Evolutionary conservation across 2,329 filamentous ascomycete species (phyloP), one percentile per base, ranked within the genome.

Genomic region (Chrysoporthe deuterocubensis): DNA sequence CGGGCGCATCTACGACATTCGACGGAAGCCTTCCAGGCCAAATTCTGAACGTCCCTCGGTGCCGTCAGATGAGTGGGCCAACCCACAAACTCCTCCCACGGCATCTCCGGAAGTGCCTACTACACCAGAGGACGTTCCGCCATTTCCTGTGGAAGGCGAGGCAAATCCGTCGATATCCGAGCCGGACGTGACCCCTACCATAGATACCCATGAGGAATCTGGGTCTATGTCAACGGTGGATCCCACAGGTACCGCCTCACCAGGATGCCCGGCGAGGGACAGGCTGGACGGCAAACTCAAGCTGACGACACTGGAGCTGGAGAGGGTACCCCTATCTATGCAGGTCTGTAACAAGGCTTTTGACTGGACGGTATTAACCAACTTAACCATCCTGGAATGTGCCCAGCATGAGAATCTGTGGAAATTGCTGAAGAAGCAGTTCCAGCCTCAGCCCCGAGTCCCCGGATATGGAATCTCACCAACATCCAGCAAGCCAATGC

Each of bases 301-400:
- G 69, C 80, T 96, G n/a, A 88, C 92, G 68, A 88, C 84, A 1
- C 81, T 96, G 11, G 92, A 94, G 77, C 82, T 96, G 2, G 92
- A 96, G 77, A 87, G 91, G 34, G 86, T 95, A 2, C 85, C 87
- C 0, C 79, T 96, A n/a, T 93, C 90, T 1, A 84, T 93, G 54
- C 83, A 88, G 9, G 87, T 92, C n/a, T 83, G 93, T 65, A 84
- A 88, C 59, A 86, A 87, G 69, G 90, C 87, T 1, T 84, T 96
- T 54, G 92, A 96, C 78, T 96, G 92, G 92, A 87, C 88, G 1
- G 82, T 85, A 11, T 77, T 96, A 64, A 92, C 89, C 2, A 90
- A 83, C 18, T 78, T 96, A 62, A 95, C 93, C 0, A 84, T 96
- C 26, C 85, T 96, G 58, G 84, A 90, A 70, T 96, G 92, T 75